These are phyloP conservation scores for Linaria vulgaris DNA, from an alignment of 257 asterid genomes.

Conservation along the genomic window DNA sequence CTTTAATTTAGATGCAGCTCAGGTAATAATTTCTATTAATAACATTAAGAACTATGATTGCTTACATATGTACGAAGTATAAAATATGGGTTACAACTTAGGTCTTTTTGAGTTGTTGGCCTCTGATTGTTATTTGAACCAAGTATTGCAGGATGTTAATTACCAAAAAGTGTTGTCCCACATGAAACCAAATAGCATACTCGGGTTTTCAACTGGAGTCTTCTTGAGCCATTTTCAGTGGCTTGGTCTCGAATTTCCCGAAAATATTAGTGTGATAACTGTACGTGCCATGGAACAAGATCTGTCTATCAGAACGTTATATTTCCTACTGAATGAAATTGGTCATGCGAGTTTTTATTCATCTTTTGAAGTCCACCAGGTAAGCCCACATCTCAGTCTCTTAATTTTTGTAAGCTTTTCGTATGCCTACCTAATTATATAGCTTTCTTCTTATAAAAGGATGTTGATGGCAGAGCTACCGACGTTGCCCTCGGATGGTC, in stretches of 20 bases:
- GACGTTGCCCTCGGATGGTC: conserved; percentile 99
- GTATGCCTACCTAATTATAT: too few relatives aligned
- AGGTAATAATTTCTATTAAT: conserved; percentile 44
- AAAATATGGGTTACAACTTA: too few relatives aligned
- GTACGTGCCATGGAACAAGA: conserved; percentile 99
- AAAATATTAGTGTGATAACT: conserved; percentile 84
- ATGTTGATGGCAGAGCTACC: conserved; percentile 95
- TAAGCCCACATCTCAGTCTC: conserved; percentile 26
- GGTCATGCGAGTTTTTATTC: conserved; percentile 95
- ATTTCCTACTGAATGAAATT: conserved; percentile 89
- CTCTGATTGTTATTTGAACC: conserved; percentile 7
- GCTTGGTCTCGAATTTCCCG: conserved; percentile 75
- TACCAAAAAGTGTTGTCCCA: conserved; percentile 78
- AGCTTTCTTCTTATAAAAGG: conserved; percentile 42
- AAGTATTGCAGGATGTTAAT: conserved; percentile 74
- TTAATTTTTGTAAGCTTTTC: not conserved
- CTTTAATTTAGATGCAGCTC: conserved; percentile 92
- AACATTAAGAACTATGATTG: too few relatives aligned
- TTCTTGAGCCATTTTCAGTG: conserved; percentile 97
- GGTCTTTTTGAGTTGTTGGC: too few relatives aligned
- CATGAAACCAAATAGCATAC: conserved; percentile 95
- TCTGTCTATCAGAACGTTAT: conserved; percentile 92
- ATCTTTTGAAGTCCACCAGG: conserved; percentile 97
- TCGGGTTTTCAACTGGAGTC: conserved; percentile 96
- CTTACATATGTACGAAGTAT: too few relatives aligned